These are phyloP conservation scores for Globisporangium cylindrosporum DNA, from an alignment of 352 stramenopile genomes.

Conservation along the genomic window DNA sequence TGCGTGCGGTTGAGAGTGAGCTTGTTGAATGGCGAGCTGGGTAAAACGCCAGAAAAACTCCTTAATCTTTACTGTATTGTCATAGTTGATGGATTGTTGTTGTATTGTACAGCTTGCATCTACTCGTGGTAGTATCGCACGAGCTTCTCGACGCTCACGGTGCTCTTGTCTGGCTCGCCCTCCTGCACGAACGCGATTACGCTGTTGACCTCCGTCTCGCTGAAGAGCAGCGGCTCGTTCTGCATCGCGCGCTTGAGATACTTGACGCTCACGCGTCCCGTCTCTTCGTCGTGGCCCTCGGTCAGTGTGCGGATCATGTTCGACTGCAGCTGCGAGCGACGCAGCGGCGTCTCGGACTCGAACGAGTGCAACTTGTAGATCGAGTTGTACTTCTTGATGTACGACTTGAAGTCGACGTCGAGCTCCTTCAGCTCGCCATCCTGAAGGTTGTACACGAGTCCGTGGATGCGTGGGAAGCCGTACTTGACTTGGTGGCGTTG, in stretches of 20 bases:
- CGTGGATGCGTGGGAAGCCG: slow-evolving; percentile 87
- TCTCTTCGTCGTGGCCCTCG: slow-evolving; percentile 61
- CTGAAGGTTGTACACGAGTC: slow-evolving; percentile 85
- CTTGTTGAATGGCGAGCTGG: too few species aligned
- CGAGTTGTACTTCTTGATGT: slow-evolving; percentile 72
- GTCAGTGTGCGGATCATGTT: slow-evolving; percentile 71
- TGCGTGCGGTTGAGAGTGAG: not conserved
- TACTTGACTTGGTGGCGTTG: slow-evolving; percentile 88
- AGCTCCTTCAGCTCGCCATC: slow-evolving; percentile 82
- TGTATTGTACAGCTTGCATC: not conserved
- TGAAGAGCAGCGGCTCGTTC: slow-evolving; percentile 80
- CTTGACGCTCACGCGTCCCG: slow-evolving; percentile 43
- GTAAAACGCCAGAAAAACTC: too few species aligned
- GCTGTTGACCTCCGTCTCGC: slow-evolving; percentile 60
- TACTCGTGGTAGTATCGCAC: slow-evolving; percentile 21
- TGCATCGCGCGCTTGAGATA: slow-evolving; percentile 65
- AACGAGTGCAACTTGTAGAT: slow-evolving; percentile 85
- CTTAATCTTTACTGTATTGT: not conserved
- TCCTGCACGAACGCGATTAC: slow-evolving; percentile 49
- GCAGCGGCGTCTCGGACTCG: slow-evolving; percentile 38
- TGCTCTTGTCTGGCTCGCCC: slow-evolving; percentile 17
- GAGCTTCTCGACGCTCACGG: slow-evolving; percentile 59
- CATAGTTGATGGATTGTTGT: not conserved
- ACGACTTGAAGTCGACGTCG: slow-evolving; percentile 79
- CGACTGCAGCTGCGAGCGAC: slow-evolving; percentile 59